Conservation (phyloP, 305 asterid species). For the Lippia alba region DNA sequence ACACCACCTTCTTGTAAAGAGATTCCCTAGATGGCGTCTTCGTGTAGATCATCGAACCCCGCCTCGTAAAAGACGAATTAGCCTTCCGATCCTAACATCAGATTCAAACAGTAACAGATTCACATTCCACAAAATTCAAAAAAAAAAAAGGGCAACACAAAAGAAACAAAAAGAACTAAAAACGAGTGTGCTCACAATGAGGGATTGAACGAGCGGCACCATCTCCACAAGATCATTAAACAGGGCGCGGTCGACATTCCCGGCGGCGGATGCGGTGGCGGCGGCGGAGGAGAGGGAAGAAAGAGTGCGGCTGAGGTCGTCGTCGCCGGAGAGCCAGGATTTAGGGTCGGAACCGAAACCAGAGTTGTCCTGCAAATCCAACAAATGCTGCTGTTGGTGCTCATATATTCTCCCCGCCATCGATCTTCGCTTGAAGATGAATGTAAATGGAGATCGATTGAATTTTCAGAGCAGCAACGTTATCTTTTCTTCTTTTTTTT, state of each 20-base stretch:
- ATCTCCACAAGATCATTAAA: slow-evolving; percentile 77
- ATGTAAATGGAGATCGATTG: slow-evolving; percentile 26
- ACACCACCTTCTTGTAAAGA: slow-evolving; percentile 67
- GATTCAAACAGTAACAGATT: background rate
- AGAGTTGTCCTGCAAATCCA: slow-evolving; percentile 67
- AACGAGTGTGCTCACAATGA: slow-evolving; percentile 61
- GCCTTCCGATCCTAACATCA: slow-evolving; percentile 71
- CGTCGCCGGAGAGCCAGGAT: slow-evolving; percentile 87
- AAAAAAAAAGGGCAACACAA: background rate
- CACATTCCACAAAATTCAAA: background rate
- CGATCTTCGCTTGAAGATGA: slow-evolving; percentile 12
- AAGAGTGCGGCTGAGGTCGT: slow-evolving; percentile 57
- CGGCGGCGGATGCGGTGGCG: slow-evolving; percentile 64
- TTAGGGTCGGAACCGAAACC: slow-evolving; percentile 67
- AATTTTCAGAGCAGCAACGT: slow-evolving; percentile 14
- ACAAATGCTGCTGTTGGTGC: slow-evolving; percentile 58
- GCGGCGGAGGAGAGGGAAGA: slow-evolving; percentile 71
- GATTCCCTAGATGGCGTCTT: slow-evolving; percentile 88
- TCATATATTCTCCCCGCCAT: slow-evolving; percentile 54
- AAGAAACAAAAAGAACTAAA: slow-evolving; percentile 18
- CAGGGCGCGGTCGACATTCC: slow-evolving; percentile 75
- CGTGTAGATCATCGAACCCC: slow-evolving; percentile 88
- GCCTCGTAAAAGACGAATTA: slow-evolving; percentile 71
- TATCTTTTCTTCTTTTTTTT: background rate
- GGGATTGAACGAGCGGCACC: slow-evolving; percentile 91